Conservation (phyloP, 768 basidiomycete genomes). For the Boletus patriciae region DNA sequence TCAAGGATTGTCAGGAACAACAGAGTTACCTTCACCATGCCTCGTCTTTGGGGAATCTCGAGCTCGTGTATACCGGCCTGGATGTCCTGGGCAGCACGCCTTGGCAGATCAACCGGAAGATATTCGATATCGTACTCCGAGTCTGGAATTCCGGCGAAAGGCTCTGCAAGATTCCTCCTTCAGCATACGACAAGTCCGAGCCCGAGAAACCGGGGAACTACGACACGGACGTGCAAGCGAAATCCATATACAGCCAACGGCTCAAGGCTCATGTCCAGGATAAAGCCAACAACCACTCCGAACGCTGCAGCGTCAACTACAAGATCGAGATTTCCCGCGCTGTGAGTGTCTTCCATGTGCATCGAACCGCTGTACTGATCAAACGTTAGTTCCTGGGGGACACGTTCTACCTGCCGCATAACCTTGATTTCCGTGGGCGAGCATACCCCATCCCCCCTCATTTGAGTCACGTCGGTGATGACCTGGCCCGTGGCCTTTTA, state of each 20-base stretch:
- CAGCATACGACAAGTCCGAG: conserved; percentile 60
- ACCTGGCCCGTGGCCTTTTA: conserved; percentile 84
- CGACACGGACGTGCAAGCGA: conserved; percentile 53
- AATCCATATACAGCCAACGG: conserved; percentile 54
- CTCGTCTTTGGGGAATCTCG: conserved; percentile 68
- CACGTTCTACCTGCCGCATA: conserved; percentile 90
- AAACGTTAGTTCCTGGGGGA: conserved; percentile 75
- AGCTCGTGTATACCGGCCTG: conserved; percentile 83
- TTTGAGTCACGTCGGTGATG: conserved; percentile 93
- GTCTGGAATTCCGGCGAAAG: conserved; percentile 89
- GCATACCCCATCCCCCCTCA: conserved; percentile 97
- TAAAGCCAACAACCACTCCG: conserved; percentile 84
- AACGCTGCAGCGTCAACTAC: conserved; percentile 92
- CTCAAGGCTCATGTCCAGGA: conserved; percentile 54
- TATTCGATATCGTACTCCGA: conserved; percentile 71
- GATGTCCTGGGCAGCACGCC: conserved; percentile 89
- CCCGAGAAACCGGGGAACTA: conserved; percentile 49
- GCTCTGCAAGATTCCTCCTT: conserved; percentile 83
- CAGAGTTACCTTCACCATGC: conserved; percentile 74
- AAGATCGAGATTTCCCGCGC: conserved; percentile 95
- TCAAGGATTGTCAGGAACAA: conserved; percentile 88
- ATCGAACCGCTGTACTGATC: neutral
- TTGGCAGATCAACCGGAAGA: conserved; percentile 80
- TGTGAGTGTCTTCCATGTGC: conserved; percentile 44
- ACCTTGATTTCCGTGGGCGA: conserved; percentile 95